These are phyloP conservation scores for Ogataea methylovora DNA, from an alignment of 805 yeast species.

Conservation along the genomic window DNA sequence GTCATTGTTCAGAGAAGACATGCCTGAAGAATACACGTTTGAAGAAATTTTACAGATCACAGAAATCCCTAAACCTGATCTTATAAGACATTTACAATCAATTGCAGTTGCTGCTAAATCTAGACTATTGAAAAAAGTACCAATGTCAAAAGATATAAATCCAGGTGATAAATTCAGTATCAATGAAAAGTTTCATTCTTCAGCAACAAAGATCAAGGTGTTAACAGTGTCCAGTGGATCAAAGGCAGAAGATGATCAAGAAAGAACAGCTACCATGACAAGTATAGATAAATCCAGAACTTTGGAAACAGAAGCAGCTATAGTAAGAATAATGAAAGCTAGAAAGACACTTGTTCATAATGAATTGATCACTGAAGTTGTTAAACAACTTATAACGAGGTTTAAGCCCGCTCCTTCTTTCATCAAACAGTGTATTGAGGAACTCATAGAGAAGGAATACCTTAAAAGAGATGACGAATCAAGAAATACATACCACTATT, in stretches of 20 bases:
- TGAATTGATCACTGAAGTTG: conserved; percentile 58
- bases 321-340: conserved; percentile 82
- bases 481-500: conserved; percentile 53
- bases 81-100: conserved; percentile 72
- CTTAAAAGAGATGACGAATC: conserved; percentile 62
- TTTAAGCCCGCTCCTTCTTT: conserved; percentile 63
- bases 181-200: conserved; percentile 62
- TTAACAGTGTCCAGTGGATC: conserved; percentile 50
- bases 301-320: conserved; percentile 72
- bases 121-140: conserved; percentile 64
- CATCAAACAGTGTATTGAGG: conserved; percentile 68
- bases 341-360: conserved; percentile 54
- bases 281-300: conserved; percentile 55
- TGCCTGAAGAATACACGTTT: conserved; percentile 39
- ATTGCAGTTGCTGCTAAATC: conserved; percentile 79
- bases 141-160: conserved; percentile 66
- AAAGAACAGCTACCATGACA: conserved; percentile 46
- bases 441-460: conserved; percentile 74
- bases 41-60: conserved; percentile 60
- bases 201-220: conserved; percentile 65
- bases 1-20: conserved; percentile 45
- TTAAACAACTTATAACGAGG: conserved; percentile 49
- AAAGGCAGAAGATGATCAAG: conserved; percentile 45
- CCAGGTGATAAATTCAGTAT: conserved; percentile 56
- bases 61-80: conserved; percentile 63